Evolutionary conservation across 495 filamentous ascomycete species (phyloP), one percentile per base, ranked within the genome.

Genomic region (Friedmanniomyces endolithicus): DNA sequence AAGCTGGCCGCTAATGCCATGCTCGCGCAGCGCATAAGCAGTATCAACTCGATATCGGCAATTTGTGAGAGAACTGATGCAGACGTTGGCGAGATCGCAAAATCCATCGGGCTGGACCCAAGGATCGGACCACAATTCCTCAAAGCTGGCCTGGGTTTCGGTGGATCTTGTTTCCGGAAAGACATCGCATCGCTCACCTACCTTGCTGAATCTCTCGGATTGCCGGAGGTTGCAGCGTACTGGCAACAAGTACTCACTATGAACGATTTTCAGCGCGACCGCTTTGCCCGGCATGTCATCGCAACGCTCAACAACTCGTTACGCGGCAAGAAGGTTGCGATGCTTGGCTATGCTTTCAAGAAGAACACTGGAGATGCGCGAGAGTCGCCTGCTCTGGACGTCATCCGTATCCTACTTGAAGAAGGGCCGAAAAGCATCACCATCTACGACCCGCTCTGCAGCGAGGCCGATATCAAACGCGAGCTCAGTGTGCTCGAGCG

Each of bases 1-100:
- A 92, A 90, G 66, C 73, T 92, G 2, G 84, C 84, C 1, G 85
- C 86, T 19, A 92, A 92, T 62, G 82, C 87, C 1, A 80, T 92
- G 74, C 71, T 92, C 20, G 87, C 87, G 0, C 87, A 92, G 64
- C 78, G 87, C 29, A 87, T 92, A 60, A 88, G 84, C 69, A 87
- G 82, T 67, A 83, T 89, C 64, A 92, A 94, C 66, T 80, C 85
- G 11, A 52, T 67, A 16, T 65, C 60, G 29, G 64, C 64, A 11
- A 63, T 66, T 19, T 92, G 87, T 65, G 87, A 92, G 66, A 76
- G 74, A 44, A 84, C 83, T 4, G 87, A 86, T 22, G 86, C 86
- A 6, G 80, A 88, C 48, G 74, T 90, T 16, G 76, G 84, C 55
- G 84, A 90, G 60, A 78, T 90, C 11, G 75, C 81, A 39, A 71